Base-by-base conservation (phyloP, 73 alveolate genomes). In the Uronychia setigera region DNA sequence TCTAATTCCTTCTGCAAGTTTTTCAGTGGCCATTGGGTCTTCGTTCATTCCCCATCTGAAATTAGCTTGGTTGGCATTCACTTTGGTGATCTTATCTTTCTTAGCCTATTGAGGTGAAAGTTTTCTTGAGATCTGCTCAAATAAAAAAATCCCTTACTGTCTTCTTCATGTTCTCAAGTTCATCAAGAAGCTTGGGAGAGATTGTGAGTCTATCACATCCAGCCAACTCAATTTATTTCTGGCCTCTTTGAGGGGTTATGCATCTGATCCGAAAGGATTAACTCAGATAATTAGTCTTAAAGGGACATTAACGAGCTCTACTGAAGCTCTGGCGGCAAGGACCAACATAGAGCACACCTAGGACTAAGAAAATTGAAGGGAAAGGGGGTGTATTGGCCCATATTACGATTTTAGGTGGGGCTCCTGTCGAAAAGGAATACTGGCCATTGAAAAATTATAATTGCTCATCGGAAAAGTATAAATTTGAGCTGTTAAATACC, bases 191-290 rank as follows among this genome's bases (percentile, higher is more conserved):
- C 59, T 90, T 80, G n/a, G 96, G 94, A 5, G 97, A 79, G 60
- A 94, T 91, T 13, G 98, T 94, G 86, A 94, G 92, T 84, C 93
- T 92, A 80, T 94, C 98, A 81, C 96, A 91, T 28, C 98, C 98
- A 79, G 96, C 94, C 33, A 92, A 80, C 77, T 84, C 94, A 30
- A 82, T 32, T 57, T n/a, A n/a, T n/a, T n/a, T n/a, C n/a, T n/a
- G n/a, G n/a, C n/a, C n/a, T n/a, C n/a, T n/a, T n/a, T n/a, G n/a
- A n/a, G n/a, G n/a, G n/a, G n/a, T n/a, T n/a, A n/a, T n/a, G n/a
- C n/a, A n/a, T n/a, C n/a, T n/a, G n/a, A n/a, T n/a, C n/a, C n/a
- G n/a, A n/a, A n/a, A n/a, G n/a, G n/a, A n/a, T n/a, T n/a, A n/a
- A n/a, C n/a, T n/a, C n/a, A n/a, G n/a, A n/a, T n/a, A n/a, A n/a